Base-by-base conservation (phyloP, 306 rosid species). In the Prosopis cineraria region DNA sequence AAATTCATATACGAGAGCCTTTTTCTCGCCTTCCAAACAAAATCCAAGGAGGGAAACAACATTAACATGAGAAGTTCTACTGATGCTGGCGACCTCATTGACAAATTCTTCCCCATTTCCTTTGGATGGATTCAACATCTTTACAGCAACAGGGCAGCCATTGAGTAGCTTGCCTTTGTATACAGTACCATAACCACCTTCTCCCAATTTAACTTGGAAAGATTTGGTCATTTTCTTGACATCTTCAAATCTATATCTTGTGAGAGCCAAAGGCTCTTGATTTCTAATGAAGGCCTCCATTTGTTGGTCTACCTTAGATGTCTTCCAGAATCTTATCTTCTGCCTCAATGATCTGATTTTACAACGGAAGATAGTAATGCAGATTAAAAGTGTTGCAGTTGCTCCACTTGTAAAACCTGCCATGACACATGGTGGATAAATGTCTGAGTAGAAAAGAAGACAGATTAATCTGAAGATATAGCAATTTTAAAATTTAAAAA, bases 41-140 rank as follows among this genome's bases (percentile, higher is more conserved):
- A 85, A 88, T 7, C 92, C 90, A 60, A 82, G 74, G 29, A 88
- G 84, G 13, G 82, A 70, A 58, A 86, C 87, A 77, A 88, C 47
- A 40, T 88, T 88, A 0, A 88, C 82, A 36, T 88, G 92, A 0
- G 85, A 88, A 39, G 90, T 88, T 80, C 81, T 84, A 2, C 88
- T 62, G 1, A 89, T 84, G 77, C 84, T 86, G 1, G 72, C 74
- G 39, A 88, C 86, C 83, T 88, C 89, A 16, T 85, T 88, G 45
- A 88, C 52, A 27, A 88, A 85, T 27, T 83, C 91, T 76, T 88
- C 79, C 0, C 86, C 85, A 10, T 81, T 79, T 11, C 82, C 89
- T 70, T 79, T 85, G 58, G 89, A 83, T 43, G 79, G 78, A 5
- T 77, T 83, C 44, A 81, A 36, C 11, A 85, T 22, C 81, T 88